These are phyloP conservation scores for Aspergillus ibericus DNA, from an alignment of 2,329 filamentous ascomycete species.

Conservation along the genomic window DNA sequence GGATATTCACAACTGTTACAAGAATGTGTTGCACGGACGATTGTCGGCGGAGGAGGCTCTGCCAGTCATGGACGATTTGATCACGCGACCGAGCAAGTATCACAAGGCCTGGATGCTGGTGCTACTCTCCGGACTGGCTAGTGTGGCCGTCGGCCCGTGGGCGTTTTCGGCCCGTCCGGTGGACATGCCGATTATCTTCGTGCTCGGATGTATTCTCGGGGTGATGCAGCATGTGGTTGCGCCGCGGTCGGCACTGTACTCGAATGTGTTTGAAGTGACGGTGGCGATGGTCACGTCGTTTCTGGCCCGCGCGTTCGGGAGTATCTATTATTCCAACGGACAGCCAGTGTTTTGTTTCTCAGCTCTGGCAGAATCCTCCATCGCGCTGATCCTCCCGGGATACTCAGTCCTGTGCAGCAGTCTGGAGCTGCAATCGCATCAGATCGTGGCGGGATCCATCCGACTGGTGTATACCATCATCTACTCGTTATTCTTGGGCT, in stretches of 20 bases:
- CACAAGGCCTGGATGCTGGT: constrained; percentile 57
- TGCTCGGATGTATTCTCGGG: constrained; percentile 71
- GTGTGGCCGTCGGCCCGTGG: constrained; percentile 72
- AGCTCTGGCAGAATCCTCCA: constrained; percentile 69
- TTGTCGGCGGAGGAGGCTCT: constrained; percentile 44
- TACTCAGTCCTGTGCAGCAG: constrained; percentile 62
- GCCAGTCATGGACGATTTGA: constrained; percentile 50
- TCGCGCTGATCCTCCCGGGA: constrained; percentile 71
- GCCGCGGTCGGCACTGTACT: constrained; percentile 66
- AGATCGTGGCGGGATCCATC: constrained; percentile 69
- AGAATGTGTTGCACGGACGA: constrained; percentile 46
- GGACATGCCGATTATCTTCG: constrained; percentile 73
- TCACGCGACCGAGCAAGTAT: constrained; percentile 55
- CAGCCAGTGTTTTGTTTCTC: constrained; percentile 65
- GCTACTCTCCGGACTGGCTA: constrained; percentile 70
- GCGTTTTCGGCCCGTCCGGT: constrained; percentile 73
- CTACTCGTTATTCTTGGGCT: constrained; percentile 70
- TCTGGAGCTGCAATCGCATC: constrained; percentile 68
- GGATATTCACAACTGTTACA: constrained; percentile 46
- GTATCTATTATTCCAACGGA: constrained; percentile 49
- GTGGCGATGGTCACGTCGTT: constrained; percentile 67
- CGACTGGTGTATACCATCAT: constrained; percentile 74
- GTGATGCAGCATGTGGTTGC: constrained; percentile 71
- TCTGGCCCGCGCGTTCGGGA: constrained; percentile 65
- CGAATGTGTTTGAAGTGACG: constrained; percentile 63